Evolutionary conservation across 495 filamentous ascomycete species (phyloP), one percentile per base, ranked within the genome.

Genomic region (Haplographium delicatum): DNA sequence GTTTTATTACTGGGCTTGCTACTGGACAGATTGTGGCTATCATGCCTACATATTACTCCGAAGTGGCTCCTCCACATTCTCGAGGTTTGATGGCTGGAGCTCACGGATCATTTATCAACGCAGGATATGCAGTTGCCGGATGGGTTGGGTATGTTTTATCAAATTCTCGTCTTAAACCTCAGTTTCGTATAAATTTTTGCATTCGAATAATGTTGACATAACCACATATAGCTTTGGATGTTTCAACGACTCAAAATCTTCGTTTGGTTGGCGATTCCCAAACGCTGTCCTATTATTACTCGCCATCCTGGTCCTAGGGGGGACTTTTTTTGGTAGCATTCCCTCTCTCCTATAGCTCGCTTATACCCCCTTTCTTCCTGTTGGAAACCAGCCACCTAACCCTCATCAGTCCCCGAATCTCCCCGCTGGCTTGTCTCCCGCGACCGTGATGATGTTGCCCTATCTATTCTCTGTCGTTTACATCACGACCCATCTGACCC

Each of bases 401-500:
- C 4, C 13, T 22, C n/a, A 3, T 23, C 4, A 50, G 49, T 53
- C 27, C 65, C 65, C 4, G 64, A 68, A 44, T 40, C 24, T 19
- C 62, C 64, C 7, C 46, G 62, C 5, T 68, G 53, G 54, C 54
- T 68, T 0, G 51, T 65, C 19, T 50, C 56, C 50, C 43, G 60
- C 24, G 62, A 50, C n/a, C 54, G 53, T 4, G 39, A 48, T 23
- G 64, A 64, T n/a, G 54, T 64, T 40, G 65, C 65, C 2, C 34
- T 56, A 35, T 28, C 0, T 15, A 57, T 62, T 13, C 58, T 68
- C 4, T 20, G 53, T 30, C 22, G 40, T 1, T 50, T 65, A 2
- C 65, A 68, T 45, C 30, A 30, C 19, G 53, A 59, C 34, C 41
- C 58, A 1, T 18, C 9, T 15, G 64, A 67, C 44, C 59, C 61